Evolutionary conservation across 768 basidiomycete species (phyloP).

Genomic region (Leccinum barrowsii): DNA sequence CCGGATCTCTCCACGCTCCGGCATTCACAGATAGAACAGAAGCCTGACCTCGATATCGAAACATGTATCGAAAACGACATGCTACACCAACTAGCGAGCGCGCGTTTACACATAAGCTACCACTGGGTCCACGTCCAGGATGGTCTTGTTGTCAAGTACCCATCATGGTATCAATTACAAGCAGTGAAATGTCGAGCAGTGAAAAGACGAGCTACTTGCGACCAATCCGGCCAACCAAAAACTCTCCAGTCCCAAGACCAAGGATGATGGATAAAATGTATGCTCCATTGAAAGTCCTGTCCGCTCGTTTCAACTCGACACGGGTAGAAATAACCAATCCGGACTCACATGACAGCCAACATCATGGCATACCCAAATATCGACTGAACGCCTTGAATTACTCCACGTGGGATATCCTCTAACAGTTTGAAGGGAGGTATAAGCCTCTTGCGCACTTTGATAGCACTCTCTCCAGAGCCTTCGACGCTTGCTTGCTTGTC

Average conservation of each 20-base stretch:
- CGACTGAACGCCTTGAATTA: slow-evolving; percentile 59
- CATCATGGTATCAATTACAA: not conserved
- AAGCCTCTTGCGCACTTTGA: slow-evolving; percentile 24
- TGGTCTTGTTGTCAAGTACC: not conserved
- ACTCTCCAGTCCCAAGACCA: slow-evolving; percentile 74
- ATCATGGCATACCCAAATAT: slow-evolving; percentile 69
- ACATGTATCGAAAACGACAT: not conserved
- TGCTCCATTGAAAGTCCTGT: slow-evolving; percentile 80
- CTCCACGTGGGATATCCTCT: slow-evolving; percentile 71
- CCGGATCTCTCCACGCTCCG: not conserved
- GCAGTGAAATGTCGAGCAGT: not conserved
- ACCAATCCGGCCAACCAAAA: slow-evolving; percentile 59
- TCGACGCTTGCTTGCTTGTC: slow-evolving; percentile 1
- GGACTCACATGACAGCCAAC: slow-evolving; percentile 73
- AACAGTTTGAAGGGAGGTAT: slow-evolving; percentile 59
- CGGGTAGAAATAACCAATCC: not conserved
- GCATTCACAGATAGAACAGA: not conserved
- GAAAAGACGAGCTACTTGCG: slow-evolving; percentile 5
- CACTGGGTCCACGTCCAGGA: not conserved
- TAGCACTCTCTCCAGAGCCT: not conserved
- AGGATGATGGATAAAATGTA: slow-evolving; percentile 71
- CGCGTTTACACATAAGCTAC: not conserved
- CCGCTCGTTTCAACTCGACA: slow-evolving; percentile 7
- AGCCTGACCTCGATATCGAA: not conserved
- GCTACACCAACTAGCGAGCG: not conserved